Conservation (phyloP, 345 rosid species). For the Euphorbia peplus region DNA sequence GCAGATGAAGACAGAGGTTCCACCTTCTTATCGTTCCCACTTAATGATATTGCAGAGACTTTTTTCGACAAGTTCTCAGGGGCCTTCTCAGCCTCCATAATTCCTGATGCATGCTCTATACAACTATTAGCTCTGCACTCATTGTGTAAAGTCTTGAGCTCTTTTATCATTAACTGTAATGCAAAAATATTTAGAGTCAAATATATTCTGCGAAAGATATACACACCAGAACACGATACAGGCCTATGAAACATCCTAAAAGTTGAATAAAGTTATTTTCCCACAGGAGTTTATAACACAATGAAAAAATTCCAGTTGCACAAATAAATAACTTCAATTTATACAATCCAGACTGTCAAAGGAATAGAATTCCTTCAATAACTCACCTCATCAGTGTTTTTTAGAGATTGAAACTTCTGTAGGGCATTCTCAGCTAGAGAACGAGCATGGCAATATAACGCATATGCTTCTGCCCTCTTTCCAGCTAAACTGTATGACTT, state of each 20-base stretch:
- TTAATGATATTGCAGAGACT: conserved; percentile 68
- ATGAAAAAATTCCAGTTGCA: background rate
- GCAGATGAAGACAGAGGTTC: background rate
- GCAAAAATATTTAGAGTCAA: conserved; percentile 6
- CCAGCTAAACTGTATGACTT: conserved; percentile 89
- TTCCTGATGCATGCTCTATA: conserved; percentile 87
- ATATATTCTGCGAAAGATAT: background rate
- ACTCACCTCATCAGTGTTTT: conserved; percentile 54
- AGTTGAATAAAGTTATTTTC: background rate
- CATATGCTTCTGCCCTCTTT: conserved; percentile 84
- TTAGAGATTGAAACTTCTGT: conserved; percentile 38
- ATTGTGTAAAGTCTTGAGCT: conserved; percentile 53
- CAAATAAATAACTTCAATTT: background rate
- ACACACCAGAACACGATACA: background rate
- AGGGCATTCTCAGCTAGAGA: conserved; percentile 76
- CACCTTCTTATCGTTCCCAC: conserved; percentile 65
- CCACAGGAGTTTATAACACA: background rate
- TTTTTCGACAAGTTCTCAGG: conserved; percentile 75
- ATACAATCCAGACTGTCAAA: background rate
- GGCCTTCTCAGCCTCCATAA: conserved; percentile 73
- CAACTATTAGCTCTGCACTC: conserved; percentile 87
- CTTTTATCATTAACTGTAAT: conserved; percentile 49
- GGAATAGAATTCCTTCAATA: background rate
- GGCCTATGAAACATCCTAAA: background rate
- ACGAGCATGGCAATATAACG: conserved; percentile 66